Evolutionary conservation across 306 rosid species (phyloP).

Genomic region (Castanopsis chinensis): DNA sequence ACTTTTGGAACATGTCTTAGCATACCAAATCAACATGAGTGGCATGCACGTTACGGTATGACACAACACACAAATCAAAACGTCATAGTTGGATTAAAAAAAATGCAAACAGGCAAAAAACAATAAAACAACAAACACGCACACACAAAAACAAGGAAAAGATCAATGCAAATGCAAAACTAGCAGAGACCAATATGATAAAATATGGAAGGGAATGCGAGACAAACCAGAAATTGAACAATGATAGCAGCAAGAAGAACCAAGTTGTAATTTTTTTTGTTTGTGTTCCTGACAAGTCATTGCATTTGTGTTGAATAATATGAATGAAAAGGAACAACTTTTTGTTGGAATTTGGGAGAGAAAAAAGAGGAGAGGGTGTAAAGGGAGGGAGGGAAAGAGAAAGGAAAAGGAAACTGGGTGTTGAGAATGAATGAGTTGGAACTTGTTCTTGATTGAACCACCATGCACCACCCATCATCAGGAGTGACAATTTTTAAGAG

Average conservation of each 20-base stretch:
- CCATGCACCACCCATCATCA: slow-evolving; percentile 40
- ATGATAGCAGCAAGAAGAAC: slow-evolving; percentile 16
- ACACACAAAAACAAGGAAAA: too few relatives aligned
- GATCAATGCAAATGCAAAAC: slow-evolving; percentile 9
- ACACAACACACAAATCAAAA: slow-evolving; percentile 14
- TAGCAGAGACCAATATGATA: not conserved
- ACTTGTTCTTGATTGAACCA: slow-evolving; percentile 45
- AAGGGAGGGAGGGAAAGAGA: slow-evolving; percentile 10
- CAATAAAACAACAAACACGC: too few relatives aligned
- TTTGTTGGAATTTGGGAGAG: slow-evolving; percentile 17
- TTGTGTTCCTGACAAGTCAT: slow-evolving; percentile 20
- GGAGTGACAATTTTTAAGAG: slow-evolving; percentile 45
- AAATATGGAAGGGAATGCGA: slow-evolving; percentile 10
- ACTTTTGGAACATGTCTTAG: slow-evolving; percentile 4
- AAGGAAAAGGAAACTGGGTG: slow-evolving; percentile 38
- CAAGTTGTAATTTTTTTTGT: slow-evolving; percentile 2
- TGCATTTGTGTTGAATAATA: slow-evolving; percentile 3
- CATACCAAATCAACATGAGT: slow-evolving; percentile 17
- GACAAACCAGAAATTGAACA: slow-evolving; percentile 45
- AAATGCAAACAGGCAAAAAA: too few relatives aligned
- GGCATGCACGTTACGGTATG: slow-evolving; percentile 44
- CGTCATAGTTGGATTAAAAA: slow-evolving; percentile 33
- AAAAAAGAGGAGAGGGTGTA: slow-evolving; percentile 7
- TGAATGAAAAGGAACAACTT: slow-evolving; percentile 8
- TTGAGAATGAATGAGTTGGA: slow-evolving; percentile 27